Evolutionary conservation across 164 flowering plant species (phyloP), one percentile per base, ranked within the genome.

Genomic region (Chimonanthus salicifolius): DNA sequence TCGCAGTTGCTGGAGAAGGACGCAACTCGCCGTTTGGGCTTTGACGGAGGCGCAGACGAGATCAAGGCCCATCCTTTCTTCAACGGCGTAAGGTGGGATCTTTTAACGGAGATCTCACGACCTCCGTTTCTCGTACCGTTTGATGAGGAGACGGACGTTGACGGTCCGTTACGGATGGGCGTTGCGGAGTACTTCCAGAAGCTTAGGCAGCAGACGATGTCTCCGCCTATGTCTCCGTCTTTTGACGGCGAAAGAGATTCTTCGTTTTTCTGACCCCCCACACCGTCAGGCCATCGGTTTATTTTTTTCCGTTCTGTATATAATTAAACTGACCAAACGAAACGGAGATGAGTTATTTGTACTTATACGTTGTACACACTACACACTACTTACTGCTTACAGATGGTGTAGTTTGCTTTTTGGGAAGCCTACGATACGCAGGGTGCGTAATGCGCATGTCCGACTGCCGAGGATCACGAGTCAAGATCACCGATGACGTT

Each of bases 41-140:
- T 81, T 68, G 50, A 50, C 9, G 9, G 85, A 6, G 99, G 99
- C 65, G 96, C 97, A 71, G 51, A 45, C 2, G 98, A 90, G 86
- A 88, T 94, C 71, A 92, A 84, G 80, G 83, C 81, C 71, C 99
- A 94, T 67, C 81, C 16, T 68, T 92, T 94, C 77, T 94, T 94
- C 63, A 50, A 72, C 0, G 97, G 94, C 7, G 49, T 94, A 20
- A 75, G 79, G 71, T 94, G 97, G 97, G 97, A 91, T 71, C 72
- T 86, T 47, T 69, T 94, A 49, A 82, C 87, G 82, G 94, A 91
- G 47, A 91, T 90, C 0, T 60, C 74, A 20, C 87, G 98, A 70
- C 98, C 98, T 64, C 97, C 98, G 71, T 91, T 88, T 78, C 76
- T 94, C 10, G 89, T 94, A 62, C 51, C 76, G 5, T 63, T 62